Evolutionary conservation across 192 early-diverging fungal genomes (phyloP), one percentile per base, ranked within the genome.

Genomic region (Chytriomyces sp.): DNA sequence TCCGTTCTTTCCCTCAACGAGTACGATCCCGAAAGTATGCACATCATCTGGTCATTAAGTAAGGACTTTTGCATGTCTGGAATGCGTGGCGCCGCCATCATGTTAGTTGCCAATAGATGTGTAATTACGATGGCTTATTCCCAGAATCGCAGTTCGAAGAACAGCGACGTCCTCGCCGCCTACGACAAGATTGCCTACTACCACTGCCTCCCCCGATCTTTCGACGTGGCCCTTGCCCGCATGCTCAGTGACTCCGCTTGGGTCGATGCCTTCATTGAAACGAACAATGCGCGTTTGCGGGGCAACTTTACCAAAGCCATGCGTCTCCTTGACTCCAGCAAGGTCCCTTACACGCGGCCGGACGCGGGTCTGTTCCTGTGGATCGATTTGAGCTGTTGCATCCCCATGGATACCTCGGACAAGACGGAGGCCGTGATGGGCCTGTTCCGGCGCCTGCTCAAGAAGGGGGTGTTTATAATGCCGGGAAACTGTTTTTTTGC

Each of bases 61-160:
- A 96, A 96, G 78, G 94, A 93, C 77, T 94, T 96, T 83, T 81
- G 86, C 22, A 75, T 91, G 37, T 91, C 90, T 71, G 93, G 93
- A 4, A 80, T 90, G 69, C 88, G 92, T 40, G 77, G 88, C 54
- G 92, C 87, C 26, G 86, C 84, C 57, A 52, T 86, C 19, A 65
- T 92, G 17, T 89, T 82, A 39, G 69, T 80, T 5, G 73, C 54
- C 54, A 25, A 56, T 17, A 25, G 7, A 26, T 22, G 5, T 56
- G 26, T 25, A 8, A 6, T 34, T 4, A 30, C 10, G 10, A 30
- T 44, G 4, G 5, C 62, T 41, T 17, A 44, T 44, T 22, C 14
- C 5, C 5, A 10, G 5, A 6, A 6, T 36, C 14, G 14, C 72
- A 73, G 59, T 17, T 72, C 75, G 14, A 36, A 54, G 34, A 66